Evolutionary conservation across 805 yeast genomes (phyloP).

Genomic region (Metschnikowia continentalis): DNA sequence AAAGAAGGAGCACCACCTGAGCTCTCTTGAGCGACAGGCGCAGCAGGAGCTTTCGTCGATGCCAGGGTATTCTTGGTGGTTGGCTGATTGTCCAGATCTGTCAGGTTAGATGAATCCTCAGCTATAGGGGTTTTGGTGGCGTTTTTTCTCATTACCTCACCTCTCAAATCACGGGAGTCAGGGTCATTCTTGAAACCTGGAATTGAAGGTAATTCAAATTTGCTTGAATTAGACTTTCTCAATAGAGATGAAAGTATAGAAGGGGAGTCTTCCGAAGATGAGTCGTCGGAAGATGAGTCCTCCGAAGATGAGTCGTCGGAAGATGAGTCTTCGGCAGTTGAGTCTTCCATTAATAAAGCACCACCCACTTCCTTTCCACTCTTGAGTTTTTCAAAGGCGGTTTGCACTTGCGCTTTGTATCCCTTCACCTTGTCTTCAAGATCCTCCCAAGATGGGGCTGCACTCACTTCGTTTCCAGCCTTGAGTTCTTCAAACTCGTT

Average conservation of each 20-base stretch:
- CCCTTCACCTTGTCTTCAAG: too few relatives aligned
- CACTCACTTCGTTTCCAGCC: neutral
- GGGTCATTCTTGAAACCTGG: neutral
- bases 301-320: neutral
- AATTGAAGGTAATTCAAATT: neutral
- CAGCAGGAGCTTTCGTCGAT: neutral
- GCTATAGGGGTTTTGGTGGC: neutral
- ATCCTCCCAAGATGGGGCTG: neutral
- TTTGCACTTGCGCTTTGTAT: too few relatives aligned
- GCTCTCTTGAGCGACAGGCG: neutral
- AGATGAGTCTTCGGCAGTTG: neutral
- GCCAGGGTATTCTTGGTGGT: neutral
- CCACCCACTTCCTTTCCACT: too few relatives aligned
- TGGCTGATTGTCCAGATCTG: neutral
- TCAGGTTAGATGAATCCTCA: neutral
- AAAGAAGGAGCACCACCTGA: neutral
- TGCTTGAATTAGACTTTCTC: neutral
- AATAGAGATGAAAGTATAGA: conserved; percentile 1
- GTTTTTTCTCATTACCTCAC: neutral
- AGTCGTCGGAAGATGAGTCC: too few relatives aligned
- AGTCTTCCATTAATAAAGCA: too few relatives aligned
- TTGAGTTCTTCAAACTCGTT: conserved; percentile 6
- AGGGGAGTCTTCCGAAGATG: too few relatives aligned
- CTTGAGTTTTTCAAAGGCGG: too few relatives aligned
- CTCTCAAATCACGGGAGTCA: neutral